A percentile compares a stretch with the other conserved stretches of the same genome.
phyloP scores from a whole-genome alignment of 78 protist species.

The Protostelium mycophagum region DNA sequence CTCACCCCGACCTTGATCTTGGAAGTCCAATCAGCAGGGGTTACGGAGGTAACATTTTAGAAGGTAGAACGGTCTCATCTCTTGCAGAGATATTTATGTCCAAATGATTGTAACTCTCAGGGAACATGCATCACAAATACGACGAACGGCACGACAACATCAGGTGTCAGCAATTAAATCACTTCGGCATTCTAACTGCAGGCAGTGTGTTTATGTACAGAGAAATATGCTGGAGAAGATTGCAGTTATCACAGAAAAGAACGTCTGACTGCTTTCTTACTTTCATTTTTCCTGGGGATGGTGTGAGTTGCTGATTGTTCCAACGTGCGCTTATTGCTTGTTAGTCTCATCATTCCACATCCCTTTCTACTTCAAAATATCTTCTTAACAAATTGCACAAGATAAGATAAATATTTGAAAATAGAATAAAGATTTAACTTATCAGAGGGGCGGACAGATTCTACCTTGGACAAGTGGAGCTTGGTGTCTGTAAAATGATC shows the following conservation, averaged over 20 bases:
- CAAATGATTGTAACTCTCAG: neutral
- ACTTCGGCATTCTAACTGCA: neutral
- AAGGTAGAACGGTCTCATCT: too few species aligned
- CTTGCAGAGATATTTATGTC: neutral
- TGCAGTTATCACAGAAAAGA: neutral
- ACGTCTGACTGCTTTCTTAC: neutral
- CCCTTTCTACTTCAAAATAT: neutral
- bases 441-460: neutral
- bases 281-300: neutral
- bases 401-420: too few species aligned
- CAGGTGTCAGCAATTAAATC: neutral
- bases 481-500: neutral
- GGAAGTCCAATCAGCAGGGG: too few species aligned
- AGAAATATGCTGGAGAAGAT: neutral
- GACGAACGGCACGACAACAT: neutral
- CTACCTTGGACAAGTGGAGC: neutral
- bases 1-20: too few species aligned
- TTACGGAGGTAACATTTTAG: too few species aligned
- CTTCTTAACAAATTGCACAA: too few species aligned
- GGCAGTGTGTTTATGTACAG: neutral
- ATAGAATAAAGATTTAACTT: too few species aligned
- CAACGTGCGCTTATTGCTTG: too few species aligned
- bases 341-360: neutral
- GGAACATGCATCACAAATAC: neutral
- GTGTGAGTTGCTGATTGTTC: too few species aligned